Percentiles rank a stretch among this genome's conserved stretches.
These are phyloP conservation scores for Heritiera fomes DNA, from an alignment of 345 rosid species.

Conservation along the genomic window DNA sequence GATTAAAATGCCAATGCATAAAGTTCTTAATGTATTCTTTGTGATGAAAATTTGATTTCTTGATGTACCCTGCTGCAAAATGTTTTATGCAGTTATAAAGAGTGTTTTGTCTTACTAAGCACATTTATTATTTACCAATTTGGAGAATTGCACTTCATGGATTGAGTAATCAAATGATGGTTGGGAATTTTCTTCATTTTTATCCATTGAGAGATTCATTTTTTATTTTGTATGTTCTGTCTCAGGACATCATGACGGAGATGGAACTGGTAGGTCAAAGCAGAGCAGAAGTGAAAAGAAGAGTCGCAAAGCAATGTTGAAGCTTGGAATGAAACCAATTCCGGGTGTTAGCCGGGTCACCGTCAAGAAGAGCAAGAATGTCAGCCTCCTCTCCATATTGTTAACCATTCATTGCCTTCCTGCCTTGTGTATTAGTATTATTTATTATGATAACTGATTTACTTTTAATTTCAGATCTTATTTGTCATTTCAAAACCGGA, in stretches of 20 bases:
- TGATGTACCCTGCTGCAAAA: not conserved
- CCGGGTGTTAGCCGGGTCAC: conserved; percentile 83
- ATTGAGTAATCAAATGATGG: not conserved
- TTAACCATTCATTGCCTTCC: not conserved
- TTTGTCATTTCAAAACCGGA: conserved; percentile 87
- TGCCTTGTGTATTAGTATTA: not conserved
- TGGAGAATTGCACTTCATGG: not conserved
- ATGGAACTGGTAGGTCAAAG: conserved; percentile 59
- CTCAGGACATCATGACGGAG: conserved; percentile 55
- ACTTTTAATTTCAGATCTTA: conserved; percentile 45
- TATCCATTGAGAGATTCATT: not conserved
- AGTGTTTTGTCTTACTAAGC: not conserved
- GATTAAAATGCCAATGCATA: not conserved
- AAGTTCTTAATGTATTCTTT: not conserved
- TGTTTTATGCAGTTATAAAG: not conserved
- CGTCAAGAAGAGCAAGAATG: conserved; percentile 84
- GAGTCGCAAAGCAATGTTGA: conserved; percentile 87
- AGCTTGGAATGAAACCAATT: conserved; percentile 86
- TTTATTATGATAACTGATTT: conserved; percentile 13
- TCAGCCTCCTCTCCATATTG: conserved; percentile 26
- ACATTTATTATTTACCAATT: not conserved
- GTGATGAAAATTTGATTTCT: not conserved
- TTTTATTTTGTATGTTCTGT: conserved; percentile 7
- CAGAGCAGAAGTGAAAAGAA: conserved; percentile 93
- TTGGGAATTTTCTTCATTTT: not conserved